Conservation (phyloP, 2,329 filamentous ascomycete genomes). For the Alternaria alternata region DNA sequence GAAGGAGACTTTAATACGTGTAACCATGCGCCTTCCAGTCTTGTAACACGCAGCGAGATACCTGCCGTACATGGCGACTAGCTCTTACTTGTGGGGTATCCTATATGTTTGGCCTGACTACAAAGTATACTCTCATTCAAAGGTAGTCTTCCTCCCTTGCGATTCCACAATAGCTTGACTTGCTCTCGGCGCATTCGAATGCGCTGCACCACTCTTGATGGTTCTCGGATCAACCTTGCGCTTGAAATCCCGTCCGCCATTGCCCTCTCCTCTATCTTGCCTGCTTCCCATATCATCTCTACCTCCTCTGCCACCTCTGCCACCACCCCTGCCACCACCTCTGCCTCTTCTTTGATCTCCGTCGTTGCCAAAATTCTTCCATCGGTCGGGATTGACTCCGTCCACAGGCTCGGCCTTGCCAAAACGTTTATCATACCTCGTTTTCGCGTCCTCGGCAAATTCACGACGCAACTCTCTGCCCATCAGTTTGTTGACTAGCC, state of each 20-base stretch:
- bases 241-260: constrained; percentile 38
- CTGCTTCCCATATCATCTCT: constrained; percentile 21
- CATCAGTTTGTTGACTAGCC: constrained; percentile 86
- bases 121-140: constrained; percentile 61
- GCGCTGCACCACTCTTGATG: constrained; percentile 55
- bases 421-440: constrained; percentile 92
- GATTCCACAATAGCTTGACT: constrained; percentile 81
- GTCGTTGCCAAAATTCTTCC: constrained; percentile 39
- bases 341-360: constrained; percentile 33
- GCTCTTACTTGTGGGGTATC: background rate
- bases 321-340: background rate
- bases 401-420: constrained; percentile 63
- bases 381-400: constrained; percentile 46
- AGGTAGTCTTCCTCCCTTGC: constrained; percentile 81
- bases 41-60: background rate
- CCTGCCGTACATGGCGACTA: background rate
- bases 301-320: constrained; percentile 9
- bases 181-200: constrained; percentile 65
- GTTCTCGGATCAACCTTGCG: constrained; percentile 56
- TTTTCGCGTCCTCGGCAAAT: constrained; percentile 89
- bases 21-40: background rate
- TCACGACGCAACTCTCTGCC: constrained; percentile 87
- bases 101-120: background rate
- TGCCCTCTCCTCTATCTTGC: constrained; percentile 35
- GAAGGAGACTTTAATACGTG: background rate